Evolutionary conservation across 2,329 filamentous ascomycete species (phyloP).

Genomic region (Talaromyces rugulosus): DNA sequence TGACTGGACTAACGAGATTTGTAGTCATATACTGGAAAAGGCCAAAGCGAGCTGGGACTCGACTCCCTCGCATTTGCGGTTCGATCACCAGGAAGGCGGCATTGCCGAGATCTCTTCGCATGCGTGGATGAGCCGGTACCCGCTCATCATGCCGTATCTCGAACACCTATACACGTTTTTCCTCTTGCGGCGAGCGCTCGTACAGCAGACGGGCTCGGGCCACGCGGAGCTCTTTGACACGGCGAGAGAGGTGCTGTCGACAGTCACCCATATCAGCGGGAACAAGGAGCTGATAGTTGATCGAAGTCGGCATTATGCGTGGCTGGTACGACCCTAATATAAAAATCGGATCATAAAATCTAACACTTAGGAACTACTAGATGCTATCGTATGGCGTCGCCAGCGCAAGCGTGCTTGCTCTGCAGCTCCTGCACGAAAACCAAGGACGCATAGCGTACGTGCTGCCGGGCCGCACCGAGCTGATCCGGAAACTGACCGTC

Average conservation of each 20-base stretch:
- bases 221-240: background rate
- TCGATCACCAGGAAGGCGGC: background rate
- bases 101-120: background rate
- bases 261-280: background rate
- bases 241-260: background rate
- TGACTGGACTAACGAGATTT: background rate
- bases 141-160: background rate
- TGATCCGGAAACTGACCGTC: background rate
- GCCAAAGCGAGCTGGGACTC: constrained; percentile 26
- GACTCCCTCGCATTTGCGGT: background rate
- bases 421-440: background rate
- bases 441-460: background rate
- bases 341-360: background rate
- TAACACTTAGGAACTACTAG: background rate
- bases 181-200: background rate
- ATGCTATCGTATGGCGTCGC: background rate
- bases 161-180: background rate
- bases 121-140: background rate
- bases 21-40: constrained; percentile 19
- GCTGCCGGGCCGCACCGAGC: background rate
- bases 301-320: background rate
- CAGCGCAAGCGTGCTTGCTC: background rate
- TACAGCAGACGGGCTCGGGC: background rate
- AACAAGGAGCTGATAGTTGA: background rate
- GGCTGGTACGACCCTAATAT: background rate